Conservation (phyloP, 2,329 filamentous ascomycete genomes). For the Diaporthe batatas region DNA sequence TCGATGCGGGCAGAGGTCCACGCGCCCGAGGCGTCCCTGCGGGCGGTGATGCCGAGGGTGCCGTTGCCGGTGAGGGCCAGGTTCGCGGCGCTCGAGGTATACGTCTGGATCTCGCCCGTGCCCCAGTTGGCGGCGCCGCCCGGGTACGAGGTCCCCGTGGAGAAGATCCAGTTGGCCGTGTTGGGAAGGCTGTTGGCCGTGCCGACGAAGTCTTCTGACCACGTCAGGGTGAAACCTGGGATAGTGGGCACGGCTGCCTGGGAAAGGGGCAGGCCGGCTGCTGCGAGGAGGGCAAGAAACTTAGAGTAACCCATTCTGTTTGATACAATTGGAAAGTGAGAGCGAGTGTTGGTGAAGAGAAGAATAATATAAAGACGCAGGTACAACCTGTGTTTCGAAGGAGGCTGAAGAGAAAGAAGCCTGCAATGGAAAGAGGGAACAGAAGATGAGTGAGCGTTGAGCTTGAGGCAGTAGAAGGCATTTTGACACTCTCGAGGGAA, state of each 20-base stretch:
- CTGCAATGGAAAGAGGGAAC: conserved; percentile 6
- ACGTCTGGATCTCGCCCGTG: conserved; percentile 29
- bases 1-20: conserved; percentile 44
- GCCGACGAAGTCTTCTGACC: conserved; percentile 52
- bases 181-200: conserved; percentile 35
- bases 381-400: conserved; percentile 17
- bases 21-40: conserved; percentile 32
- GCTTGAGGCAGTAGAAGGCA: background rate
- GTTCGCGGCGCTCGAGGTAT: conserved; percentile 32
- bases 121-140: conserved; percentile 34
- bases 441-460: conserved; percentile 17
- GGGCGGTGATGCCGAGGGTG: conserved; percentile 30
- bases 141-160: conserved; percentile 27
- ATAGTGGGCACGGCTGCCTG: conserved; percentile 42
- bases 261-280: conserved; percentile 27
- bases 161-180: conserved; percentile 25
- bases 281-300: conserved; percentile 1
- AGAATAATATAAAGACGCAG: background rate
- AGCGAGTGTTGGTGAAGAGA: background rate
- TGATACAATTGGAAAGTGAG: background rate
- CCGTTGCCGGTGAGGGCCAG: conserved; percentile 31
- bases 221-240: conserved; percentile 44
- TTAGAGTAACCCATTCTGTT: conserved; percentile 24
- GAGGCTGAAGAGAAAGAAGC: conserved; percentile 14
- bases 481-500: background rate